Evolutionary conservation across 306 rosid genomes (phyloP).

Genomic region (Sphenostylis stenocarpa): DNA sequence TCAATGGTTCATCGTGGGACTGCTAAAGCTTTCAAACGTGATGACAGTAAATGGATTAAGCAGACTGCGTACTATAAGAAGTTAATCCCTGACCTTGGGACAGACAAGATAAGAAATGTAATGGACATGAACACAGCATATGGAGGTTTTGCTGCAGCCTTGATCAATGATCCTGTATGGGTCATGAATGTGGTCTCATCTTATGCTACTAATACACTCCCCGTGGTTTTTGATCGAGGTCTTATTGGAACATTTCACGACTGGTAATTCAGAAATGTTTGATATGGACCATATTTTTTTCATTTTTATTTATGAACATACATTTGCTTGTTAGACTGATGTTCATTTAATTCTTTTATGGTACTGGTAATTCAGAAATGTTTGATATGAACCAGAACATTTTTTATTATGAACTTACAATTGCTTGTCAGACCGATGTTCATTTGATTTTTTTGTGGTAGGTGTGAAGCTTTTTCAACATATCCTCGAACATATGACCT

Average conservation of each 20-base stretch:
- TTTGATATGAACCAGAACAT: neutral
- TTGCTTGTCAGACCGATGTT: constrained; percentile 12
- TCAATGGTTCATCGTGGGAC: constrained; percentile 60
- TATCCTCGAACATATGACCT: constrained; percentile 98
- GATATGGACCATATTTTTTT: neutral
- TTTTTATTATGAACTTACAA: neutral
- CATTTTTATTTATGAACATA: neutral
- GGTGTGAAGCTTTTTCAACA: constrained; percentile 99
- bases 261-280: constrained; percentile 56
- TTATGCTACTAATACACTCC: constrained; percentile 68
- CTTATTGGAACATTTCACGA: constrained; percentile 91
- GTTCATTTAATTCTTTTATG: constrained; percentile 30
- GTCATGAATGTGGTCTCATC: constrained; percentile 98
- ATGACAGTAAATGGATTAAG: constrained; percentile 75
- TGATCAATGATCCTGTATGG: constrained; percentile 81
- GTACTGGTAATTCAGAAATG: constrained; percentile 63
- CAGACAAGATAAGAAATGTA: constrained; percentile 79
- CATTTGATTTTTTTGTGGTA: constrained; percentile 42
- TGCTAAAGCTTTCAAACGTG: constrained; percentile 60
- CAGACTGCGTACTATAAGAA: constrained; percentile 75
- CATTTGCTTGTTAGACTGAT: neutral
- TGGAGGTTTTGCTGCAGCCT: constrained; percentile 90
- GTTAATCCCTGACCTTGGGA: constrained; percentile 79
- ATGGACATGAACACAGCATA: constrained; percentile 94
- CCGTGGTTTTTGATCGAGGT: constrained; percentile 92